Base-by-base conservation (phyloP, 2,329 filamentous ascomycete genomes). In the Alternaria sp. region DNA sequence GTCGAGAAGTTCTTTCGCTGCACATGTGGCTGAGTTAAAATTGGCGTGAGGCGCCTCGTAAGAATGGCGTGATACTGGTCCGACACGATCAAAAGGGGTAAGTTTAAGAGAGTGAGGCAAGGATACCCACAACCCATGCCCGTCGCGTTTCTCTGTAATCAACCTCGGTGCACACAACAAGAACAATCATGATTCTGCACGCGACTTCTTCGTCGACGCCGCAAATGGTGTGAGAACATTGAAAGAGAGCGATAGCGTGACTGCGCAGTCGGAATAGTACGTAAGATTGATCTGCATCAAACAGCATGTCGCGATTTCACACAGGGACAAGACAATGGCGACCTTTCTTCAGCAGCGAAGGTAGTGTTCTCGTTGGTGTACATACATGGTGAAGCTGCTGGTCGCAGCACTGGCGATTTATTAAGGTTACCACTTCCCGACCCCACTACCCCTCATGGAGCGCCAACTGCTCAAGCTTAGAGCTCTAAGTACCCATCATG, bases 21-120 rank as follows among this genome's bases (percentile, higher is more conserved):
- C 63, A 60, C 57, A 56, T 67, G 62, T 63, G 57, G 43, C 43
- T 25, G 46, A 51, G 62, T 38, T 53, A 46, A 41, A 56, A 62
- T 60, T 60, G 46, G 41, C 20, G 48, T 36, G 32, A 30, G 46
- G 34, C 41, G 27, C 11, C 54, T 56, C 56, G 57, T 63, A 59
- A 65, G 45, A 52, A 49, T 72, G 63, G 66, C 68, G 65, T 68
- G 65, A 72, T 28, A 56, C 52, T 74, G 65, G 55, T 28, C 58
- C 59, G 45, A 59, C 34, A 34, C 18, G 20, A 25, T 28, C 54
- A 41, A 27, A 40, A 27, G 18, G n/a, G 27, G 46, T 48, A 57
- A 52, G 41, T 28, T n/a, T 48, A 50, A n/a, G 20, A 43, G 40
- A 25, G 12, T 16, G 18, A 34, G 46, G 32, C 32, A 38, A 27